Base-by-base conservation (phyloP, 2,329 filamentous ascomycete species). In the Claviceps lovelessii region DNA sequence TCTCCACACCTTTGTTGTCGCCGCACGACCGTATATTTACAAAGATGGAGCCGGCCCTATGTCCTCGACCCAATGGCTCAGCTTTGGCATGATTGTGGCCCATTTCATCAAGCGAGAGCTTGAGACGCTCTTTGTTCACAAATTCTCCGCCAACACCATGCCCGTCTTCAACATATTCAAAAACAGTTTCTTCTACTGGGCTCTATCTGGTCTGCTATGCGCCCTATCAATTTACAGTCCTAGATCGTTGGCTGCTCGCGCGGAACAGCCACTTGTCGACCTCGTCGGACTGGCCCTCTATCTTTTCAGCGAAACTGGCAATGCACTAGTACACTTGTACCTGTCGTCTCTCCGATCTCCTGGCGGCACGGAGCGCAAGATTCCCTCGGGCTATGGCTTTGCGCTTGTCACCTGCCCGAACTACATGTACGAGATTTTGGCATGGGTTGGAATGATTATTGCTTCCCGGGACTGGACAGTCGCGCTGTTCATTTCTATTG, bases 91-190 rank as follows among this genome's bases (percentile, higher is more conserved):
- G 68, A 81, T 95, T 63, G 73, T 83, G 55, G 70, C 86, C 13
- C 93, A 98, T 76, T 98, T 96, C 71, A 61, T 88, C 67, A 98
- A 98, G 79, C 90, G 93, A 66, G 93, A 98, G 75, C 78, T 88
- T 60, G 93, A 98, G 75, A 97, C 93, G 0, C 67, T 95, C 58
- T 95, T 93, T 68, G 80, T 98, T 58, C 93, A 98, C 77, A 89
- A 88, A 67, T 98, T 98, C 77, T 91, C 89, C 55, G 83, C 86
- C 58, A 88, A 86, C 64, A 98, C 93, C 51, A 98, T 98, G 93
- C 93, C 93, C 19, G 78, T 80, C 56, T 73, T 72, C 66, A 95
- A 95, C 76, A 88, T 98, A 67, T 85, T 96, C 80, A 93, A 91
- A 73, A 98, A 98, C 78, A 89, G 85, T 61, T 81, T 80, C 61